These are phyloP conservation scores for Pseudocercospora macadamiae DNA, from an alignment of 2,329 filamentous ascomycete species.

Conservation along the genomic window DNA sequence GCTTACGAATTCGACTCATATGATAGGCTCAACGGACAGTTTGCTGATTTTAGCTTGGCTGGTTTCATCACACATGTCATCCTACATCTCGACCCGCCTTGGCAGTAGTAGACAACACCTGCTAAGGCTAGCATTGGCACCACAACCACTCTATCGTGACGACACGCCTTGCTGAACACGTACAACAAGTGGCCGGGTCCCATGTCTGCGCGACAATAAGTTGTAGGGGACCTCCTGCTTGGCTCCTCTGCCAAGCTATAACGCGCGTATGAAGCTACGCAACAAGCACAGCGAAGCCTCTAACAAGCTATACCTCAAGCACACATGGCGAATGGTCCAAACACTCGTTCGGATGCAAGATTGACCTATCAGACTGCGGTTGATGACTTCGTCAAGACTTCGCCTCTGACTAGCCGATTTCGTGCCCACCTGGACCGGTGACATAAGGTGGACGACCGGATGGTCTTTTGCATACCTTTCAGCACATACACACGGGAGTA, in stretches of 20 bases:
- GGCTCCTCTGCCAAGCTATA: neutral
- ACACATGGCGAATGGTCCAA: neutral
- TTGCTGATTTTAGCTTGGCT: neutral
- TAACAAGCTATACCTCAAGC: constrained; percentile 1
- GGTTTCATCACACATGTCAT: neutral
- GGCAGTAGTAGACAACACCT: neutral
- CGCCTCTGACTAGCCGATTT: neutral
- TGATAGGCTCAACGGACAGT: neutral
- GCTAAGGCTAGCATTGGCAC: neutral
- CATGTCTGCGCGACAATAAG: constrained; percentile 1
- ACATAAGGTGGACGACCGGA: neutral
- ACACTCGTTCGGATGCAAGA: neutral
- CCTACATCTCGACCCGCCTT: neutral
- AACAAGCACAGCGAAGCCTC: neutral
- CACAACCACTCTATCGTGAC: neutral
- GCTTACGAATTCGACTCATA: neutral
- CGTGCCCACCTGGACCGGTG: neutral
- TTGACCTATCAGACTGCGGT: neutral
- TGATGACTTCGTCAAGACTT: neutral
- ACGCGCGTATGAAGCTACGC: neutral
- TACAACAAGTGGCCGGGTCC: neutral
- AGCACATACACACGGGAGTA: neutral
- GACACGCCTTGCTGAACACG: neutral
- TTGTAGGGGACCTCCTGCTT: neutral
- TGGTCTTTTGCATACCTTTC: neutral